A percentile compares a stretch with the other conserved stretches of the same genome.
phyloP scores from a whole-genome alignment of 2,329 filamentous ascomycete species.

The Trichoderma sp. region DNA sequence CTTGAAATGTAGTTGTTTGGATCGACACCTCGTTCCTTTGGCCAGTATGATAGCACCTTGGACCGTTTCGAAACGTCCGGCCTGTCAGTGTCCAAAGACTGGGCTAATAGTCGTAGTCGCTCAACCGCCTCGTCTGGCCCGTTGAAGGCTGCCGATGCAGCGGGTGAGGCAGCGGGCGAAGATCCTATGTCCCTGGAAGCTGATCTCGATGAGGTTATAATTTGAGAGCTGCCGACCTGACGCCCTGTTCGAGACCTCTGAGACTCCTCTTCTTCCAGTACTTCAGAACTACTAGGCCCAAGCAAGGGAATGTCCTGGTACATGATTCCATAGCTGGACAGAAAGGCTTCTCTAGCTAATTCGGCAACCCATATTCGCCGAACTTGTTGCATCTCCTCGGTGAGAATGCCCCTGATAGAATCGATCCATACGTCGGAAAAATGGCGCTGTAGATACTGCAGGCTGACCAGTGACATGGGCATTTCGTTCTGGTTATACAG shows the following conservation, averaged over 20 bases:
- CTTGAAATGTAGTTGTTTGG: slow-evolving; percentile 42
- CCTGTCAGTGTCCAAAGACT: slow-evolving; percentile 32
- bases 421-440: slow-evolving; percentile 38
- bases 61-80: slow-evolving; percentile 32
- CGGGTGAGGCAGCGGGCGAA: slow-evolving; percentile 29
- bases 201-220: not conserved
- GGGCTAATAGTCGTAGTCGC: slow-evolving; percentile 39
- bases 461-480: slow-evolving; percentile 29
- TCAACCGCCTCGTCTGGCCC: slow-evolving; percentile 34
- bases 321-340: slow-evolving; percentile 39
- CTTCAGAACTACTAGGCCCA: slow-evolving; percentile 25
- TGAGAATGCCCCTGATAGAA: slow-evolving; percentile 28
- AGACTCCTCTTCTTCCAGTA: slow-evolving; percentile 20
- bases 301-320: slow-evolving; percentile 38
- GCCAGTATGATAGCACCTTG: slow-evolving; percentile 42
- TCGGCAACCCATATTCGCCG: slow-evolving; percentile 35
- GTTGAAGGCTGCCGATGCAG: slow-evolving; percentile 24
- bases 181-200: slow-evolving; percentile 25
- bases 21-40: slow-evolving; percentile 38
- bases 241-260: slow-evolving; percentile 23
- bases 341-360: slow-evolving; percentile 37
- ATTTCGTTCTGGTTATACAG: slow-evolving; percentile 29
- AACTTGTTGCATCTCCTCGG: slow-evolving; percentile 29
- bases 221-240: slow-evolving; percentile 7
- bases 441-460: slow-evolving; percentile 33